These are phyloP conservation scores for Curvularia spicifera DNA, from an alignment of 2,329 filamentous ascomycete genomes.

Conservation along the genomic window DNA sequence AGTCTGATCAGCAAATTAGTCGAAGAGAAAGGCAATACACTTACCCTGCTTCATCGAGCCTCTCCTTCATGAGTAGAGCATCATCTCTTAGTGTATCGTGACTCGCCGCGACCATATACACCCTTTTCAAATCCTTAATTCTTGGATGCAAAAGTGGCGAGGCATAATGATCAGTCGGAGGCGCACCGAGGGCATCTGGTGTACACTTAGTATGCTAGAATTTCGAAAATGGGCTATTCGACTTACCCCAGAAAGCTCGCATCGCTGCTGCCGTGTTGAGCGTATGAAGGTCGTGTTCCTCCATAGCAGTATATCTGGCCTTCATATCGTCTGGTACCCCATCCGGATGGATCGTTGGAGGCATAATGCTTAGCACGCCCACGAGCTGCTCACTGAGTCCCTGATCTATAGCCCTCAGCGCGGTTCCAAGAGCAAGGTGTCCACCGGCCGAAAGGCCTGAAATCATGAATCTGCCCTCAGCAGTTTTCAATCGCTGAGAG, in stretches of 20 bases:
- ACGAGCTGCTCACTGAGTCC: slow-evolving; percentile 43
- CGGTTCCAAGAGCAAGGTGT: slow-evolving; percentile 47
- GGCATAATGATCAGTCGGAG: slow-evolving; percentile 40
- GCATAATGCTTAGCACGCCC: slow-evolving; percentile 50
- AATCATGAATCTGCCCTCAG: slow-evolving; percentile 42
- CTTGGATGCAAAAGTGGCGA: slow-evolving; percentile 42
- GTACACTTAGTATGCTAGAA: neutral
- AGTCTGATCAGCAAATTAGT: slow-evolving; percentile 16
- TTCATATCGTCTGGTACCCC: slow-evolving; percentile 47
- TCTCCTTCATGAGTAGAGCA: slow-evolving; percentile 41
- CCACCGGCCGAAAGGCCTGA: slow-evolving; percentile 51
- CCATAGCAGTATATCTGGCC: slow-evolving; percentile 43
- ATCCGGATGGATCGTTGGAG: slow-evolving; percentile 48
- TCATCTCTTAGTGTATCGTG: slow-evolving; percentile 48
- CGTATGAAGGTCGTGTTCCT: slow-evolving; percentile 48
- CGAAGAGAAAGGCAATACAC: neutral
- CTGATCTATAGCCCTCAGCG: slow-evolving; percentile 49
- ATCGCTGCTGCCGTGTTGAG: slow-evolving; percentile 48
- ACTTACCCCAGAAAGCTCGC: slow-evolving; percentile 41
- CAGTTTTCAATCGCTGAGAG: slow-evolving; percentile 31
- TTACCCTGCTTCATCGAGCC: slow-evolving; percentile 37
- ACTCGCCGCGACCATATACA: slow-evolving; percentile 42
- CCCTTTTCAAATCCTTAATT: slow-evolving; percentile 39
- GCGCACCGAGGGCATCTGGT: slow-evolving; percentile 34
- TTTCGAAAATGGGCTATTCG: too few species aligned